Base-by-base conservation (phyloP, 805 yeast species). In the Metschnikowia rubicola region DNA sequence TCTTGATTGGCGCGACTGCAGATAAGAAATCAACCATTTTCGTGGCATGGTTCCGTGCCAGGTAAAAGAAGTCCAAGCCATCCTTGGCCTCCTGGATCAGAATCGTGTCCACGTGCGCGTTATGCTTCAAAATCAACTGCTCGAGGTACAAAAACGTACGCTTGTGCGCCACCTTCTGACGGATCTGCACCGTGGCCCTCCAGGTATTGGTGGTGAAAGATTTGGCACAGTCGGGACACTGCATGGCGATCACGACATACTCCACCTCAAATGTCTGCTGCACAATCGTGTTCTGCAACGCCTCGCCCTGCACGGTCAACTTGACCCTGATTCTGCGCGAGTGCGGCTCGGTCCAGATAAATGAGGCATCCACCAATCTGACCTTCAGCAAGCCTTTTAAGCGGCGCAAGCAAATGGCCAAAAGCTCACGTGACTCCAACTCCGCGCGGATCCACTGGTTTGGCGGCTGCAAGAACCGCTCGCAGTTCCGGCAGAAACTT, bases 301-400 rank as follows among this genome's bases (percentile, higher is more conserved):
- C 97, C 66, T 94, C 99, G 56, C 97, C 97, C 68, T 92, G 98
- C 30, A 94, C 96, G 0, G 97, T 89, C 45, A 94, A 70, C 62
- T 91, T 90, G 53, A 95, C 81, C 66, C 90, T 83, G 51, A 92
- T 82, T 74, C 99, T 84, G 68, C 99, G 80, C 28, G 97, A 90
- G 67, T 94, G 99, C 3, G 99, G 99, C 71, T 94, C 99, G 1
- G 99, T 94, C 99, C 99, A 94, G 52, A 95, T 81, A 60, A 91
- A 94, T 5, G 91, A 80, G 2, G 99, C 99, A 70, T 94, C 98
- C 36, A 89, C 82, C 50, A 94, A 73, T 58, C 97, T 75, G 39
- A 90, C 94, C 61, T 87, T 86, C 55, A 80, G 83, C 56, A 94
- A 75, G 47, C 98, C 98, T 59, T 86, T 88, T 61, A 94, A 75